A percentile compares a stretch with the other conserved stretches of the same genome.
Evolutionary conservation across 306 rosid species (phyloP).

Genomic region (Cucumis melo): DNA sequence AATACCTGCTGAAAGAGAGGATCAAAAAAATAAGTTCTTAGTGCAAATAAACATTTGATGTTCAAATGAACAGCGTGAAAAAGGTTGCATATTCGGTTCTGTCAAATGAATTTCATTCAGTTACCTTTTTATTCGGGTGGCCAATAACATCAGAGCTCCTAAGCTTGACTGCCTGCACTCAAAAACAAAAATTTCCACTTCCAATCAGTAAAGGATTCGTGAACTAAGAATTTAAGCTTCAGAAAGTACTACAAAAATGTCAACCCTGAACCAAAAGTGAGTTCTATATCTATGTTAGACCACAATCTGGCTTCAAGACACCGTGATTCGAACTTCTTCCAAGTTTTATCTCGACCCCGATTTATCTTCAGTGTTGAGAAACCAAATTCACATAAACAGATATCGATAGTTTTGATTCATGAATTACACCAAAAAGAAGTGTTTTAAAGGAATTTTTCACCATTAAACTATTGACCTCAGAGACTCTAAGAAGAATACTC

Average conservation of each 20-base stretch:
- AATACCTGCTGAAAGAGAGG: conserved; percentile 33
- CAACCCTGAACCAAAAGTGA: background rate
- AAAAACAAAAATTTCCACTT: conserved; percentile 11
- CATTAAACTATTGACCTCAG: background rate
- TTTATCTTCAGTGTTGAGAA: background rate
- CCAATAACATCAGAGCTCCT: conserved; percentile 40
- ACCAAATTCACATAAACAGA: background rate
- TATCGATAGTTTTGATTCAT: background rate
- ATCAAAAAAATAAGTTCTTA: background rate
- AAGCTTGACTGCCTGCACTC: conserved; percentile 82
- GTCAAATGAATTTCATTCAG: conserved; percentile 1
- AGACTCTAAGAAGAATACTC: background rate
- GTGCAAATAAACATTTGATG: background rate
- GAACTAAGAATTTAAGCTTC: background rate
- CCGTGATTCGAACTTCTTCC: background rate
- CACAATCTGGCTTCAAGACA: background rate
- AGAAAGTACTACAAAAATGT: background rate
- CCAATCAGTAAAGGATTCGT: conserved; percentile 7
- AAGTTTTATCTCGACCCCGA: background rate
- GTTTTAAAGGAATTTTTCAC: background rate
- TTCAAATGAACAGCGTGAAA: conserved; percentile 1
- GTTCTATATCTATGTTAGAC: background rate
- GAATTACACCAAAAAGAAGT: background rate
- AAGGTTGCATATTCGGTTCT: background rate
- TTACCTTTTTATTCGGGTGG: conserved; percentile 47